Evolutionary conservation across 2,329 filamentous ascomycete species (phyloP), one percentile per base, ranked within the genome.

Genomic region (Fusarium chaquense): DNA sequence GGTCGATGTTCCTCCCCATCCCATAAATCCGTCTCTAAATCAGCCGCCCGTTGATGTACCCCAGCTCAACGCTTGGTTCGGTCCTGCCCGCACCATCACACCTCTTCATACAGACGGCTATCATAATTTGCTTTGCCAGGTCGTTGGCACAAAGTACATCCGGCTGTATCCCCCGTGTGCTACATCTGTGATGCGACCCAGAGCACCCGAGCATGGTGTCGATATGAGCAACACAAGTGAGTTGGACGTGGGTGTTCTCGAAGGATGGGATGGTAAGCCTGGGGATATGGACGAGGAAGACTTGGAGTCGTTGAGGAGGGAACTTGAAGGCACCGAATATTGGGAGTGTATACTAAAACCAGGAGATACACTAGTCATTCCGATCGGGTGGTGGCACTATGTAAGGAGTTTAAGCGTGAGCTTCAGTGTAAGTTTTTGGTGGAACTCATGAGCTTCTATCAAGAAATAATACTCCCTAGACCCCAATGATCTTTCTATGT

Each of bases 361-460:
- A 1, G 96, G 95, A 0, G 94, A 99, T 55, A 91, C 90, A 69
- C 78, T 99, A 55, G 96, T 97, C 77, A 93, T 99, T 55, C 96
- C 96, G 0, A 86, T 93, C 7, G 96, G 95, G 1, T 99, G 96
- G 95, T 99, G 96, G 96, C 96, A 99, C 83, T 98, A 98, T 79
- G 93, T 98, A 5, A 86, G 92, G 63, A 93, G 93, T 51, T 77
- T 98, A 75, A 93, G 89, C 59, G 88, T 93, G 22, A 97, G 95
- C 76, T 94, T 97, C 76, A 98, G 94, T 72, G 94, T 98, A 15
- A 98, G 94, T 76, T 98, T 98, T 76, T 99, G 96, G 96, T 99
- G 93, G 92, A 91, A 92, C 70, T 87, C 63, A 33, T 56, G 30
- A 22, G 15, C 38, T 45, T 20, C 44, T 36, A 20, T 36, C 16